Percentiles rank a stretch among this genome's conserved stretches.
Conservation (phyloP, 176 grass and related monocot species). For the Alloteropsis semialata region DNA sequence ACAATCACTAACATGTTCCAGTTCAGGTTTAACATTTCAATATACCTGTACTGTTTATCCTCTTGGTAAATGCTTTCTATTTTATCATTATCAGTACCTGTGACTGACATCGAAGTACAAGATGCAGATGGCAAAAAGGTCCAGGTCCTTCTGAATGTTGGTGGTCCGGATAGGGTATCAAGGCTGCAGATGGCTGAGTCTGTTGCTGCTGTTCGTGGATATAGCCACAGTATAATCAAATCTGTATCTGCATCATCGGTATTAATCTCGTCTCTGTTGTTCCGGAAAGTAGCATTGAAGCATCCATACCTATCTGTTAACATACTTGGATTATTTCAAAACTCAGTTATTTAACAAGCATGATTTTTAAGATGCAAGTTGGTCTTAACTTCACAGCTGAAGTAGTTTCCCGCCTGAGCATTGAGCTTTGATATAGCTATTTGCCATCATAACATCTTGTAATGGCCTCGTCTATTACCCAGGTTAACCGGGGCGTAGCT, state of each 20-base stretch:
- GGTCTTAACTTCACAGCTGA: not conserved
- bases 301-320: not conserved
- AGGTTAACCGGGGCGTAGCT: conserved; percentile 77
- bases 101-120: conserved; percentile 16
- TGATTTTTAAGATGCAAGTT: not conserved
- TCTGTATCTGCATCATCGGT: conserved; percentile 81
- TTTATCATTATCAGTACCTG: not conserved
- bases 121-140: conserved; percentile 54
- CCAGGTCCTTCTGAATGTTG: conserved; percentile 71
- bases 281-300: conserved; percentile 3
- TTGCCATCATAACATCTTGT: conserved; percentile 13
- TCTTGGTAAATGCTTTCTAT: not conserved
- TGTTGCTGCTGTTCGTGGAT: conserved; percentile 76
- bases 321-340: not conserved
- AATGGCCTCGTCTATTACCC: conserved; percentile 14
- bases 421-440: conserved; percentile 1
- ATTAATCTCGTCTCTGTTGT: not conserved
- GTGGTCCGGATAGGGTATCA: conserved; percentile 80
- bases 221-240: conserved; percentile 57
- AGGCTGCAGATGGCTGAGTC: conserved; percentile 93
- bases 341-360: not conserved
- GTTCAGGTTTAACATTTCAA: not conserved
- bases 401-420: not conserved
- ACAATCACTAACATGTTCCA: not conserved
- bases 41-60: not conserved